Evolutionary conservation across 306 rosid genomes (phyloP), one percentile per base, ranked within the genome.

Genomic region (Macrotyloma uniflorum): DNA sequence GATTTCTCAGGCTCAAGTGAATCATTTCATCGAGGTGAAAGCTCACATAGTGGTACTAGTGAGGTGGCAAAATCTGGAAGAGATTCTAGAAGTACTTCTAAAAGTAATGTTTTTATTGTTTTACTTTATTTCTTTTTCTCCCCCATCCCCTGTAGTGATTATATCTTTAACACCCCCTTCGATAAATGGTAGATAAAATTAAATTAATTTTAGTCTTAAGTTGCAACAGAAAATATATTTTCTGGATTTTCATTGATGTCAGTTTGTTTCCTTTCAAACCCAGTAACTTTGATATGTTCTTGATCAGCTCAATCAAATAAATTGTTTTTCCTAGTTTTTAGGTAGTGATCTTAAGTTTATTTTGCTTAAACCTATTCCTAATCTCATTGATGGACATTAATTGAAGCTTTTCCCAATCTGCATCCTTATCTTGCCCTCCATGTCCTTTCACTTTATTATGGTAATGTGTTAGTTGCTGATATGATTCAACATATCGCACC

Each of bases 1-100:
- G 90, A 84, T 42, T 83, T 69, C 74, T 40, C 89, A 7, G 86
- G 86, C 61, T 24, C 80, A 81, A 87, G 72, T n/a, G 87, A 86
- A 76, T 80, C 74, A 73, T 67, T 84, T n/a, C 87, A 83, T 75
- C 53, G 67, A 78, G 89, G 80, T 71, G 93, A 93, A 79, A 14
- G 70, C 65, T 54, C 84, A 62, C 62, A 18, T 1, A 14, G 49
- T 49, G 74, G 55, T 16, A 15, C 28, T 65, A 9, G 46, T n/a
- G 14, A 73, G 40, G 38, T 35, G 14, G 14, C 15, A 83, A 51
- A 42, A 53, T 8, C 6, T 1, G 15, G 59, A 50, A 40, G 24
- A 15, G 69, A 42, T 51, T 69, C 57, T 35, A 10, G 35, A 24
- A 28, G 59, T 24, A 58, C 79, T 70, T 66, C 59, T 58, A 14